Evolutionary conservation across 2,329 filamentous ascomycete species (phyloP), one percentile per base, ranked within the genome.

Genomic region (Beauveria brongniartii): DNA sequence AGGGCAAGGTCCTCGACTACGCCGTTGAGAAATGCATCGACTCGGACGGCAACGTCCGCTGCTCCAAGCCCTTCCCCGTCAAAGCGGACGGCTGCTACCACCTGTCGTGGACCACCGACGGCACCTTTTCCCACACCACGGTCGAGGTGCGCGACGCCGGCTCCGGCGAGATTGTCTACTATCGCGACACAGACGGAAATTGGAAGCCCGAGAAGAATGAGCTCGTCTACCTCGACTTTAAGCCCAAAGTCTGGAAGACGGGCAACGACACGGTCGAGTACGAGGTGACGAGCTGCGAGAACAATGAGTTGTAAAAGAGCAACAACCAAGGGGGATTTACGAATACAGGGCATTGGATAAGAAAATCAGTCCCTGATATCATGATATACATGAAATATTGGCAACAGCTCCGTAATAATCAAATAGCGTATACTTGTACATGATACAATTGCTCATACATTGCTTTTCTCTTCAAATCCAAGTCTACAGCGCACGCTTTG

Each of bases 261-360:
- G 76, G 76, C 3, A 78, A 78, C 50, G 69, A 75, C 63, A 78
- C 76, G 1, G 76, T 79, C 8, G 70, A 75, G 52, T 79, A 78
- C 61, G 69, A 71, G 62, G 75, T 78, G 3, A 55, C 41, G 5
- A 34, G 26, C 22, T 62, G 61, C 18, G 48, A 58, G 16, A 50
- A 30, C n/a, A 55, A 52, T 30, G 60, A 62, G 44, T 43, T 61
- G 51, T 61, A 61, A 18, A 44, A 37, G 34, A 37, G 34, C 14
- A 37, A 37, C 12, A 37, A 16, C 14, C 10, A 16, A 14, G 5
- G 12, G 34, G 0, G 4, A 1, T 37, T 37, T 5, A 14, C 5
- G 14, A 37, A 37, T 37, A 37, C 14, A 37, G 34, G 12, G 2
- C 12, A 37, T 14, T 37, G 34, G 34, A 37, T 37, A 37, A 16